Evolutionary conservation across 2,329 filamentous ascomycete genomes (phyloP).

Genomic region (Orbilia ellipsospora): DNA sequence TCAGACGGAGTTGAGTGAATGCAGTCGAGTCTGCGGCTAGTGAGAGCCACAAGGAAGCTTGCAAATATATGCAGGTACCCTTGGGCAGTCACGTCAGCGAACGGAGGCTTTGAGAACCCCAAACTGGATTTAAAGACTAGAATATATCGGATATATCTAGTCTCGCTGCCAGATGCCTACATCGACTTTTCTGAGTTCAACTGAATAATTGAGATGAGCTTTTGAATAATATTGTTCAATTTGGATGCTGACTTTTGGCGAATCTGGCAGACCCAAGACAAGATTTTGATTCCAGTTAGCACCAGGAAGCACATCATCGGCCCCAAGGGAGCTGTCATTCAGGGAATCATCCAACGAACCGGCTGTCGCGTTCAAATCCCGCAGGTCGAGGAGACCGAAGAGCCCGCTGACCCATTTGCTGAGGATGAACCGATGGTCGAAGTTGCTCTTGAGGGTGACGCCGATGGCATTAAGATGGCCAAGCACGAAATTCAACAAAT

Average conservation of each 20-base stretch:
- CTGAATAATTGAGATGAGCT: no score
- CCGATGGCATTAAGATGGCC: constrained; percentile 84
- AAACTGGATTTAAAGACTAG: no score
- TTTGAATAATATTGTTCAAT: no score
- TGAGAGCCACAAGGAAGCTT: constrained; percentile 47
- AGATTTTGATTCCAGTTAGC: constrained; percentile 81
- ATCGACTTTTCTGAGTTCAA: no score
- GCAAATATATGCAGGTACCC: constrained; percentile 26
- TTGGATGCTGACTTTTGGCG: no score
- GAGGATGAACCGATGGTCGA: constrained; percentile 86
- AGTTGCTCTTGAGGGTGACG: constrained; percentile 89
- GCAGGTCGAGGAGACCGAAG: constrained; percentile 74
- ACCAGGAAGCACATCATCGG: constrained; percentile 92
- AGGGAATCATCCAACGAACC: constrained; percentile 86
- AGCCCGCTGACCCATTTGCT: constrained; percentile 68
- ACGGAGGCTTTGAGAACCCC: neutral
- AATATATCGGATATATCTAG: no score
- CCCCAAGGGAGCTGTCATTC: constrained; percentile 87
- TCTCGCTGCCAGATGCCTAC: no score
- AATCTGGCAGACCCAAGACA: constrained; percentile 32
- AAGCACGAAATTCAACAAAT: constrained; percentile 86
- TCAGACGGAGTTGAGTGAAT: constrained; percentile 47
- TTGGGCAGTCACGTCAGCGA: constrained; percentile 20
- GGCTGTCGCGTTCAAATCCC: constrained; percentile 92
- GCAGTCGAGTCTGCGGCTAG: constrained; percentile 47